Percentiles rank a stretch among this genome's conserved stretches.
These are phyloP conservation scores for Xylariomycetidae sp. DNA, from an alignment of 2,329 filamentous ascomycete species.

Conservation along the genomic window DNA sequence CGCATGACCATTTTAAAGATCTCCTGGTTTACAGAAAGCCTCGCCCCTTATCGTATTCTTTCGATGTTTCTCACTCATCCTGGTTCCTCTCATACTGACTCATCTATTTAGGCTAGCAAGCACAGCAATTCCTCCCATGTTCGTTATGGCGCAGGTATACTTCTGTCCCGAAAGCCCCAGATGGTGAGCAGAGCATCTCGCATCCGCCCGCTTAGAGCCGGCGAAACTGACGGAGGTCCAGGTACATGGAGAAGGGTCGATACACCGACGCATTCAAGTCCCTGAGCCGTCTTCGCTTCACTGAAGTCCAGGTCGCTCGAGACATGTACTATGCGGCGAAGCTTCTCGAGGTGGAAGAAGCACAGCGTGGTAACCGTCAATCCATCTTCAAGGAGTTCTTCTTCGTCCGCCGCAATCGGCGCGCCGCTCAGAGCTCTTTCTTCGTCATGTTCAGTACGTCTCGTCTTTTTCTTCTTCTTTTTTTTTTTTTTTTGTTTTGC, in stretches of 20 bases:
- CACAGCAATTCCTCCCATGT: conserved; percentile 53
- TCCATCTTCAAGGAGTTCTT: conserved; percentile 40
- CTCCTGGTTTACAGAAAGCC: too few relatives aligned
- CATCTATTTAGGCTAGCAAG: too few relatives aligned
- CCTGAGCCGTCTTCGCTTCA: conserved; percentile 40
- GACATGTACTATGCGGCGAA: conserved; percentile 35
- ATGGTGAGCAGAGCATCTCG: too few relatives aligned
- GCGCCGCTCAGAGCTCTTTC: conserved; percentile 62
- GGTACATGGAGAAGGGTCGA: conserved; percentile 40
- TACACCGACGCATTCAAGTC: conserved; percentile 41
- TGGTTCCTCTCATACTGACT: too few relatives aligned
- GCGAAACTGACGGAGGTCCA: too few relatives aligned
- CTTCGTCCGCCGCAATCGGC: conserved; percentile 51
- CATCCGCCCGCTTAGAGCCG: too few relatives aligned
- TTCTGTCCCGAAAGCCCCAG: conserved; percentile 44
- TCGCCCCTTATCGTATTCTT: too few relatives aligned
- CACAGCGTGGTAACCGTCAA: conserved; percentile 1
- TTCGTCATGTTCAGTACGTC: conserved; percentile 68
- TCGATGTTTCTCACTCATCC: too few relatives aligned
- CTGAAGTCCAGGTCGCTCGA: conserved; percentile 48
- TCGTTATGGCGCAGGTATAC: conserved; percentile 35
- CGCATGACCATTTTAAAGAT: too few relatives aligned
- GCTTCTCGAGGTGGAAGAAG: conserved; percentile 49
- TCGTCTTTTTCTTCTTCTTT: too few relatives aligned
- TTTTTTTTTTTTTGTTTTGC: too few relatives aligned